Conservation (phyloP, 306 rosid species). For the Casuarina cunninghamiana region DNA sequence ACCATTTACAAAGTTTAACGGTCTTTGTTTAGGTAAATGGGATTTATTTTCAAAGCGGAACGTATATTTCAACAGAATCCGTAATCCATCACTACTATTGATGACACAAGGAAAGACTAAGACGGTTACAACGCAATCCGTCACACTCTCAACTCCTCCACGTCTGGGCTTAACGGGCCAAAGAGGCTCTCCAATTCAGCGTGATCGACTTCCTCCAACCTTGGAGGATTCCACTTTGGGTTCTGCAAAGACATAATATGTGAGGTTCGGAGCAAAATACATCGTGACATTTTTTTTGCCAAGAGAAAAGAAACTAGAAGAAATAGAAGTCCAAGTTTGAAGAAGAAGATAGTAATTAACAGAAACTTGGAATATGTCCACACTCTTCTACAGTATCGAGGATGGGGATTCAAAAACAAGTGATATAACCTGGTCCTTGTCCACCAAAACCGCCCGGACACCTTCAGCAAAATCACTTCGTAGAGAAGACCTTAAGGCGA, state of each 20-base stretch:
- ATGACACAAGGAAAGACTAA: slow-evolving; percentile 3
- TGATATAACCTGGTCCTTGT: slow-evolving; percentile 85
- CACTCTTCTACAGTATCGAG: slow-evolving; percentile 15
- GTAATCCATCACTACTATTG: slow-evolving; percentile 12
- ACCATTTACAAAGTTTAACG: not conserved
- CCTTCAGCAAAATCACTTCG: slow-evolving; percentile 90
- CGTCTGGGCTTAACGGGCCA: slow-evolving; percentile 55
- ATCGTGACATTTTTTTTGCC: slow-evolving; percentile 5
- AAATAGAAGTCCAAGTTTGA: not conserved
- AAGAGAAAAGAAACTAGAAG: not conserved
- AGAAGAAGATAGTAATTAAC: not conserved
- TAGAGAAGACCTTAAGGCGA: slow-evolving; percentile 82
- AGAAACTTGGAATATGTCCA: not conserved
- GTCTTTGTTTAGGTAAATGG: not conserved
- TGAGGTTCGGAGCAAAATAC: slow-evolving; percentile 10
- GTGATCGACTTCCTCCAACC: slow-evolving; percentile 62
- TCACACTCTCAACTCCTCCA: slow-evolving; percentile 48
- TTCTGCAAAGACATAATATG: slow-evolving; percentile 50
- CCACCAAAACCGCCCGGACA: slow-evolving; percentile 92
- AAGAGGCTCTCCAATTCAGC: slow-evolving; percentile 65
- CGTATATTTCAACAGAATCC: slow-evolving; percentile 2
- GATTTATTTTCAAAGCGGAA: not conserved
- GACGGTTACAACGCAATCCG: not conserved
- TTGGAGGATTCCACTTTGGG: slow-evolving; percentile 83
- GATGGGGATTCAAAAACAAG: slow-evolving; percentile 18